Percentiles rank a stretch among this genome's conserved stretches.
These are phyloP conservation scores for Ophiobolus disseminans DNA, from an alignment of 2,329 filamentous ascomycete genomes.

Conservation along the genomic window DNA sequence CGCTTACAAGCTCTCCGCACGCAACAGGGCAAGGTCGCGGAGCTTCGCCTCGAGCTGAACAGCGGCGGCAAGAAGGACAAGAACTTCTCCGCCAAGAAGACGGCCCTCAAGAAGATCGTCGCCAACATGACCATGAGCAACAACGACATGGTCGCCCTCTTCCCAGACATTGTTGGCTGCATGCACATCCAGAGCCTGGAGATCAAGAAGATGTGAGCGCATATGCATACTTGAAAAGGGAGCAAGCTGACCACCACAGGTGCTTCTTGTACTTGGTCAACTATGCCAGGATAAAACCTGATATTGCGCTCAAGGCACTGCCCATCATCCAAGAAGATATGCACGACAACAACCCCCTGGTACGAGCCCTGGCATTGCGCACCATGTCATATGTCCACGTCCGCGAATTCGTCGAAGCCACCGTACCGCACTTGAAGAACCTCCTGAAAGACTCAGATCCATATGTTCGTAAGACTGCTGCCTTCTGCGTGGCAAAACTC, in stretches of 20 bases:
- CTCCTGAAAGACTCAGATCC: constrained; percentile 87
- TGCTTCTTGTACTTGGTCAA: constrained; percentile 98
- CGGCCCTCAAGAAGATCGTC: constrained; percentile 98
- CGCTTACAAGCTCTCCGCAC: constrained; percentile 58
- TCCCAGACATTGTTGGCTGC: constrained; percentile 92
- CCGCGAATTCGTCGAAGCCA: constrained; percentile 91
- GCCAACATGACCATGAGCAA: constrained; percentile 99
- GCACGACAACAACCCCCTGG: constrained; percentile 89
- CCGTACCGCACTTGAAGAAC: constrained; percentile 81
- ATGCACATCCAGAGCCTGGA: constrained; percentile 95
- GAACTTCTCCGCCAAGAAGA: constrained; percentile 93
- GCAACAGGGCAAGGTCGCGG: constrained; percentile 95
- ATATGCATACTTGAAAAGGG: not conserved
- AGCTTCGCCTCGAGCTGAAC: constrained; percentile 92
- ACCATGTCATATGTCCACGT: constrained; percentile 99
- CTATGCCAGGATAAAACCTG: constrained; percentile 92
- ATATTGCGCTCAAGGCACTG: constrained; percentile 91
- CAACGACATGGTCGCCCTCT: constrained; percentile 98
- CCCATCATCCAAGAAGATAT: constrained; percentile 91
- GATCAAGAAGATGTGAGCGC: constrained; percentile 96
- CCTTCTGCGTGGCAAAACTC: constrained; percentile 94
- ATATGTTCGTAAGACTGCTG: constrained; percentile 96
- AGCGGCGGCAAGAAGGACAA: constrained; percentile 98
- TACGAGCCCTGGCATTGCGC: constrained; percentile 87
- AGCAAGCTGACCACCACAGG: constrained; percentile 62